Conservation (phyloP, 495 filamentous ascomycete species). For the Penicillium roqueforti region DNA sequence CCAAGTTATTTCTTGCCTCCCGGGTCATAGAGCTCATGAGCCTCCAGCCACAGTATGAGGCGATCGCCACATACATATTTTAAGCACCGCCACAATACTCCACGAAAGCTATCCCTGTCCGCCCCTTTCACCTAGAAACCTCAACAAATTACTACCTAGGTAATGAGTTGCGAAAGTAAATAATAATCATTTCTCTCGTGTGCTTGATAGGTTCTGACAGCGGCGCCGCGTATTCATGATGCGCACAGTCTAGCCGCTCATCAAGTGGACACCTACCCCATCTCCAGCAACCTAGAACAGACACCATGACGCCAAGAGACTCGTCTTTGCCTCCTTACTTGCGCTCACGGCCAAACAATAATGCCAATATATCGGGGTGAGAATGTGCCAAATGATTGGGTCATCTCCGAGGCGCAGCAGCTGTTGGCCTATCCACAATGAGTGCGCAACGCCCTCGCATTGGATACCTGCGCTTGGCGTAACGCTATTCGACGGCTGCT, state of each 20-base stretch:
- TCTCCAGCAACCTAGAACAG: neutral
- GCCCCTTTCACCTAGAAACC: neutral
- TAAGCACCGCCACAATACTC: neutral
- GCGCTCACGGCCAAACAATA: neutral
- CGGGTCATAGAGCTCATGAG: neutral
- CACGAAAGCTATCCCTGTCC: neutral
- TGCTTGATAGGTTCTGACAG: neutral
- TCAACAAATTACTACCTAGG: neutral
- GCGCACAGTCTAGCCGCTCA: neutral
- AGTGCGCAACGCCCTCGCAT: neutral
- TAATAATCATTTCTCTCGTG: neutral
- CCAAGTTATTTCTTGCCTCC: neutral
- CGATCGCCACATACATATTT: neutral
- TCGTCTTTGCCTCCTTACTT: neutral
- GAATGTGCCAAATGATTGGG: neutral
- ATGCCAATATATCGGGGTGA: neutral
- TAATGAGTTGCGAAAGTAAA: neutral
- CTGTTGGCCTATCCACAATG: neutral
- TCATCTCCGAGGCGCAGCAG: neutral
- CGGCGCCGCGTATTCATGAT: neutral
- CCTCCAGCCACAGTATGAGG: neutral
- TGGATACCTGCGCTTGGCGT: neutral
- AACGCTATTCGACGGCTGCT: neutral
- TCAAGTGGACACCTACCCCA: constrained; percentile 1
- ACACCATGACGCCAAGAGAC: neutral